Conservation (phyloP, 805 yeast species). For the Pichia eremophila region DNA sequence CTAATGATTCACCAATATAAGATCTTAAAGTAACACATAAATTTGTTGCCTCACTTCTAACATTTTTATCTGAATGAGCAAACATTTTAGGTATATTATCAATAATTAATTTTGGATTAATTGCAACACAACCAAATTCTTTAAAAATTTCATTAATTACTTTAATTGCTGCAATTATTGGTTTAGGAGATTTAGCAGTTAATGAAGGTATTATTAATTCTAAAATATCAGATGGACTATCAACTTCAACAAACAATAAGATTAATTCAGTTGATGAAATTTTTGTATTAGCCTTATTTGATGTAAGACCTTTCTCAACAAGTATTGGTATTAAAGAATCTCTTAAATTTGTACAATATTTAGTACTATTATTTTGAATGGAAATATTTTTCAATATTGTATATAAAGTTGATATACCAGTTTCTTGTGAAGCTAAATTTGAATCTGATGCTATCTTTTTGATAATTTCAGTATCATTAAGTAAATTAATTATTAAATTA, state of each 20-base stretch:
- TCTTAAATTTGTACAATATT: slow-evolving; percentile 33
- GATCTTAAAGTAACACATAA: slow-evolving; percentile 61
- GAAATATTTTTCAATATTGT: slow-evolving; percentile 51
- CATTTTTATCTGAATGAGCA: slow-evolving; percentile 78
- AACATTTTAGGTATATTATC: slow-evolving; percentile 58
- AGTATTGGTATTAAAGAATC: slow-evolving; percentile 37
- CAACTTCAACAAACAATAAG: slow-evolving; percentile 54
- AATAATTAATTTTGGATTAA: slow-evolving; percentile 49
- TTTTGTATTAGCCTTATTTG: slow-evolving; percentile 68
- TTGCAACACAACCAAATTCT: slow-evolving; percentile 54
- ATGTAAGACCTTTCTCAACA: slow-evolving; percentile 75
- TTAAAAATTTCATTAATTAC: slow-evolving; percentile 48
- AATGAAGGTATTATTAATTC: slow-evolving; percentile 58
- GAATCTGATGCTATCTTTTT: slow-evolving; percentile 59
- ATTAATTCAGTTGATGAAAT: slow-evolving; percentile 55
- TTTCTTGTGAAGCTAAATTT: slow-evolving; percentile 88
- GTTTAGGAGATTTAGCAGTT: slow-evolving; percentile 61
- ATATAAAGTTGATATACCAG: slow-evolving; percentile 53
- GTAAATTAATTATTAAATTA: slow-evolving; percentile 20
- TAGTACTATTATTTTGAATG: slow-evolving; percentile 11
- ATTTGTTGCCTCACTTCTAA: slow-evolving; percentile 67
- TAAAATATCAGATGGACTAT: slow-evolving; percentile 54
- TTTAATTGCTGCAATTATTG: slow-evolving; percentile 57
- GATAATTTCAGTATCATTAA: slow-evolving; percentile 44
- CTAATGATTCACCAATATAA: slow-evolving; percentile 63